A percentile compares a stretch with the other conserved stretches of the same genome.
Conservation (phyloP, 2,329 filamentous ascomycete species). For the Fusarium fujikuroi region DNA sequence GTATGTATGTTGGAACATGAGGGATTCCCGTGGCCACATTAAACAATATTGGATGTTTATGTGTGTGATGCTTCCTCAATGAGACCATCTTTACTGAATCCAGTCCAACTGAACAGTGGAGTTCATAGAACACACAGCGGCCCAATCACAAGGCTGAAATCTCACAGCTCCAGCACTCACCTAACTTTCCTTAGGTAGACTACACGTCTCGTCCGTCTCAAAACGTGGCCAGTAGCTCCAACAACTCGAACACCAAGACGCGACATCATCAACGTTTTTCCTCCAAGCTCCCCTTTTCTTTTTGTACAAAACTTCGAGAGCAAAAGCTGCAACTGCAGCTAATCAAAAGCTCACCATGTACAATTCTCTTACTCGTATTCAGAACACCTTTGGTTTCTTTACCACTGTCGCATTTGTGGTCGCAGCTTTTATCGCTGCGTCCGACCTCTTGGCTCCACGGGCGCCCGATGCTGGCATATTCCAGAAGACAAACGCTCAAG, state of each 20-base stretch:
- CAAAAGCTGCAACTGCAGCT: constrained; percentile 31
- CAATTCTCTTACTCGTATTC: constrained; percentile 83
- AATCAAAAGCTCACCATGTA: constrained; percentile 73
- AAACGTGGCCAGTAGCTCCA: constrained; percentile 40
- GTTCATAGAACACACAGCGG: constrained; percentile 13
- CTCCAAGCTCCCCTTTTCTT: constrained; percentile 1
- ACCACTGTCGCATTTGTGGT: constrained; percentile 90
- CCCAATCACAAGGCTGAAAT: constrained; percentile 43
- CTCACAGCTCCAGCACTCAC: constrained; percentile 27
- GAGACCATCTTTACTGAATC: neutral
- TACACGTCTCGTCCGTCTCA: constrained; percentile 24
- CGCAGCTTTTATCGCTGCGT: constrained; percentile 81
- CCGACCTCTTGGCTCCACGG: constrained; percentile 77
- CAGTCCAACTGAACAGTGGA: neutral
- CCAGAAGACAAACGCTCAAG: constrained; percentile 80
- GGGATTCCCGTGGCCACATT: neutral
- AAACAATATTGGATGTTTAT: neutral
- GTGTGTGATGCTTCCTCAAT: neutral
- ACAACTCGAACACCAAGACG: constrained; percentile 30
- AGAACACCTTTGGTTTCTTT: constrained; percentile 98
- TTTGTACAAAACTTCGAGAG: constrained; percentile 4
- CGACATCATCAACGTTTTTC: constrained; percentile 27
- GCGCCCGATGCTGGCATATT: constrained; percentile 70
- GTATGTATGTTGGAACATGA: neutral
- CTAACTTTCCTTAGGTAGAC: constrained; percentile 4